phyloP scores from a whole-genome alignment of 257 asterid species.

The Lithospermum erythrorhizon region DNA sequence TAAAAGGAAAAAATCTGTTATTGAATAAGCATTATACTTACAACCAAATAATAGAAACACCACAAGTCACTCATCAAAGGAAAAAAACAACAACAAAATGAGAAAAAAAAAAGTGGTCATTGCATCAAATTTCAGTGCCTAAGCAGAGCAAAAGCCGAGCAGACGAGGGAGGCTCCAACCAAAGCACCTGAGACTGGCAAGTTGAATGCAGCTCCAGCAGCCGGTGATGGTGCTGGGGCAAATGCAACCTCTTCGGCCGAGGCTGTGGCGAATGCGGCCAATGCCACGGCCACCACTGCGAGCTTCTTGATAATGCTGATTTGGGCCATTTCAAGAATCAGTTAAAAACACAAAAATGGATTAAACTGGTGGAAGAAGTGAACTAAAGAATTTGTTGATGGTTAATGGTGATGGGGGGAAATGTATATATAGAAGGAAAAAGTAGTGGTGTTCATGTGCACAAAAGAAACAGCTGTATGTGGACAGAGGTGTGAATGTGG shows the following conservation, averaged over 20 bases:
- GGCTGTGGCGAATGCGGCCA: conserved; percentile 17
- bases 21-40: not conserved
- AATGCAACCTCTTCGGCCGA: conserved; percentile 29
- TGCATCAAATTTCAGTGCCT: conserved; percentile 22
- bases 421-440: not conserved
- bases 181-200: conserved; percentile 27
- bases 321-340: not conserved
- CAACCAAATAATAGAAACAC: not conserved
- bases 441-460: not conserved
- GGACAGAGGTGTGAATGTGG: not conserved
- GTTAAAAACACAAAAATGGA: not conserved
- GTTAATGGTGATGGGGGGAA: not conserved
- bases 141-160: conserved; percentile 30
- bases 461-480: not conserved
- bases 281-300: conserved; percentile 6
- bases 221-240: conserved; percentile 33
- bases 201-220: conserved; percentile 36
- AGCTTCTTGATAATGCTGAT: conserved; percentile 1
- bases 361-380: not conserved
- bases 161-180: conserved; percentile 29
- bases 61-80: not conserved
- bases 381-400: not conserved
- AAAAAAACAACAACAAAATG: not conserved
- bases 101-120: not conserved
- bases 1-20: too few species aligned